phyloP scores from a whole-genome alignment of 176 grass and related monocot genomes.

The Avena eriantha region DNA sequence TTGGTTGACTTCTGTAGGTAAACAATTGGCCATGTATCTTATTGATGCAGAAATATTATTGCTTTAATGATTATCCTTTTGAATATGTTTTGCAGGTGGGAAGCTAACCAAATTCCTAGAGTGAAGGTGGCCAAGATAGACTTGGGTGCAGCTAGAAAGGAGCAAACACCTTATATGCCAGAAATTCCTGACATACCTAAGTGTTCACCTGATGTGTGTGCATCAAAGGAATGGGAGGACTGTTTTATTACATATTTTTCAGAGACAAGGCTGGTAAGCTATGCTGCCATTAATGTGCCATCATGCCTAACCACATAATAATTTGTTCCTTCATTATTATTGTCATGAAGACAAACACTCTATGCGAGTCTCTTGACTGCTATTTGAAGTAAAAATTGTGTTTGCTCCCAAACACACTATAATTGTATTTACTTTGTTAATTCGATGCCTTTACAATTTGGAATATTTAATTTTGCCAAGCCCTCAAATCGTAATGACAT shows the following conservation, averaged over 20 bases:
- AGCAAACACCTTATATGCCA: slow-evolving; percentile 90
- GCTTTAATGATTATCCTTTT: background rate
- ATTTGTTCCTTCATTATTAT: background rate
- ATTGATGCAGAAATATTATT: background rate
- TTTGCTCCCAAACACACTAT: no score
- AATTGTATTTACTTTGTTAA: background rate
- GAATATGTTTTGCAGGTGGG: slow-evolving; percentile 65
- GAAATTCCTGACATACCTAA: slow-evolving; percentile 75
- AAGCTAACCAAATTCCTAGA: slow-evolving; percentile 84
- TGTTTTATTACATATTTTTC: slow-evolving; percentile 58
- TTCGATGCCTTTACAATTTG: background rate
- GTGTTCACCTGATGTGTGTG: slow-evolving; percentile 58
- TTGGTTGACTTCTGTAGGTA: background rate
- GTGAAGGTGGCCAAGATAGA: slow-evolving; percentile 83
- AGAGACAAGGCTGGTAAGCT: slow-evolving; percentile 63
- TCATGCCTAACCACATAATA: background rate
- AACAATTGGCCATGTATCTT: background rate
- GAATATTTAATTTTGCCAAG: background rate
- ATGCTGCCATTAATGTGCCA: background rate
- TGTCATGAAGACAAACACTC: background rate
- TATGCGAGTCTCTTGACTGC: background rate
- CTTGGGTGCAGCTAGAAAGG: slow-evolving; percentile 48
- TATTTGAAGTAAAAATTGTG: background rate
- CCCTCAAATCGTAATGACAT: background rate
- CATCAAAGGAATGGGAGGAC: slow-evolving; percentile 79